Evolutionary conservation across 1,284 basidiomycete species (phyloP).

Genomic region (Marasmius tenuissimus): DNA sequence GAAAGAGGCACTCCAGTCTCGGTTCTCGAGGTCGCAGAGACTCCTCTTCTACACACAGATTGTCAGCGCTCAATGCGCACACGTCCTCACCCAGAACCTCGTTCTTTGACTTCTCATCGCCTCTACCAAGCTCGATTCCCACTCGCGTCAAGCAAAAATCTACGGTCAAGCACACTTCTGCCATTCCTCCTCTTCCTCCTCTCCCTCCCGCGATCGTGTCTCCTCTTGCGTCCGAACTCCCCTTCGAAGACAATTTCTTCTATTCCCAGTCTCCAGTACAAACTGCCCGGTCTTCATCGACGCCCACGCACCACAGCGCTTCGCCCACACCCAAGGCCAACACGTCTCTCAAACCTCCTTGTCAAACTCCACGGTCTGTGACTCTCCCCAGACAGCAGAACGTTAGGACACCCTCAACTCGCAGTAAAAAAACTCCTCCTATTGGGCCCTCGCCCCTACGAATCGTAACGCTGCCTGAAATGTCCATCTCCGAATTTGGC

Average conservation of each 20-base stretch:
- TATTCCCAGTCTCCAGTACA: conserved; percentile 4
- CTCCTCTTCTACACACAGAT: conserved; percentile 20
- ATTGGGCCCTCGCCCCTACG: conserved; percentile 45
- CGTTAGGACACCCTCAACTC: conserved; percentile 18
- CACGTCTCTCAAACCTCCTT: neutral
- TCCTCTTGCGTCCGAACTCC: conserved; percentile 8
- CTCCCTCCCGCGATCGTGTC: conserved; percentile 15
- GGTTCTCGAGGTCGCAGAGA: conserved; percentile 20
- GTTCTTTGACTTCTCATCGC: conserved; percentile 5
- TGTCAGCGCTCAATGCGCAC: conserved; percentile 15
- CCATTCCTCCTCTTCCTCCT: conserved; percentile 19
- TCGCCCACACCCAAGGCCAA: conserved; percentile 2
- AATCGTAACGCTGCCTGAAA: conserved; percentile 38
- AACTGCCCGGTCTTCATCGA: conserved; percentile 26
- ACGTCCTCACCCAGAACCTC: neutral
- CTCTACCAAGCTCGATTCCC: neutral
- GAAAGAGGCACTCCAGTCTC: conserved; percentile 25
- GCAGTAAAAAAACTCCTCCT: conserved; percentile 33
- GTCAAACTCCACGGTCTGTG: neutral
- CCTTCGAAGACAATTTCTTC: neutral
- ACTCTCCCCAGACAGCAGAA: conserved; percentile 12
- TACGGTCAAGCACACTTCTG: neutral
- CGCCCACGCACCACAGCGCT: conserved; percentile 18
- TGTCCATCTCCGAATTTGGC: conserved; percentile 8
- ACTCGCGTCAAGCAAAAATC: neutral